Percentiles rank a stretch among this genome's conserved stretches.
phyloP scores from a whole-genome alignment of 768 basidiomycete species.

The Lentinula sp. region DNA sequence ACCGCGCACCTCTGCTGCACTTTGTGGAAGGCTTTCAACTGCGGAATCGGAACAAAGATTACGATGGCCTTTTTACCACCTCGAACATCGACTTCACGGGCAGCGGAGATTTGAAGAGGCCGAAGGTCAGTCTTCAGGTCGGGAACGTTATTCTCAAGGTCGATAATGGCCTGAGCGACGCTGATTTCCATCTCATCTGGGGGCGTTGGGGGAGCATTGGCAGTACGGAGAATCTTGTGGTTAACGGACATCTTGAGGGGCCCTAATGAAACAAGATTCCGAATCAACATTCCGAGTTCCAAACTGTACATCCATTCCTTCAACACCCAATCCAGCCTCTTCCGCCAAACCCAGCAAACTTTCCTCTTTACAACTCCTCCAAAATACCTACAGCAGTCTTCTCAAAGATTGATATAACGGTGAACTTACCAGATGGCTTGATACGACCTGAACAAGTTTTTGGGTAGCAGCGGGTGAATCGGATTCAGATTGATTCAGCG shows the following conservation, averaged over 20 bases:
- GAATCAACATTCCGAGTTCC: constrained; percentile 1
- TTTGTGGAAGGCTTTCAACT: constrained; percentile 98
- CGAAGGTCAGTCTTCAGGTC: constrained; percentile 98
- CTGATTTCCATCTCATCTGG: constrained; percentile 89
- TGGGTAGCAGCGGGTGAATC: background rate
- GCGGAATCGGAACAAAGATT: constrained; percentile 95
- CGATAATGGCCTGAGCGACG: constrained; percentile 93
- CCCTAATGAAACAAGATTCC: constrained; percentile 21
- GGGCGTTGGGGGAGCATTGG: constrained; percentile 86
- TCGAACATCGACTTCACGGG: constrained; percentile 97
- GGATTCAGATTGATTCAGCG: background rate
- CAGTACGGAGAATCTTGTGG: constrained; percentile 91
- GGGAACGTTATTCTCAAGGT: constrained; percentile 97
- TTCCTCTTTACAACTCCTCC: constrained; percentile 13
- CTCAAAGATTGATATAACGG: constrained; percentile 1
- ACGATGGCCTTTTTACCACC: constrained; percentile 99
- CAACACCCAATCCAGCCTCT: constrained; percentile 51
- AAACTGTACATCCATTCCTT: constrained; percentile 14
- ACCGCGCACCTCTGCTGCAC: constrained; percentile 81
- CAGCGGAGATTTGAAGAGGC: constrained; percentile 93
- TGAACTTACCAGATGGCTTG: constrained; percentile 65
- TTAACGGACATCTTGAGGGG: constrained; percentile 66
- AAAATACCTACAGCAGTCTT: constrained; percentile 16
- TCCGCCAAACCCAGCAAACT: constrained; percentile 18
- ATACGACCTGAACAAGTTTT: constrained; percentile 11